Evolutionary conservation across 2,329 filamentous ascomycete genomes (phyloP), one percentile per base, ranked within the genome.

Genomic region (Aspergillus fructus): DNA sequence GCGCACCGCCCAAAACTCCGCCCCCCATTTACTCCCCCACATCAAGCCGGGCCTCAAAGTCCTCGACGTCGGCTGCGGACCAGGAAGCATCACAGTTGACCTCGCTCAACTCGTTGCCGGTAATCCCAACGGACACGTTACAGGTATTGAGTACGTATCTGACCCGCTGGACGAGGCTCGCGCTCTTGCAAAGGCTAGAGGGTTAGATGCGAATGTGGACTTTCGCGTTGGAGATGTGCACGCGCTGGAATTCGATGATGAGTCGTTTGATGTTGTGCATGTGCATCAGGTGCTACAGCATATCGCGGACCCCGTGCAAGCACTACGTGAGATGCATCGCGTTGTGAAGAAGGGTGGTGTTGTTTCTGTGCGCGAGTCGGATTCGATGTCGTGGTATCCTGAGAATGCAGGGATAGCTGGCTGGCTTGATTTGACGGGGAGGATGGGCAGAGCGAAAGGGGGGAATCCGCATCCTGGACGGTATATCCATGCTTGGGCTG

Each of bases 211-310:
- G 68, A 77, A 77, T 56, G 57, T 76, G 42, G 60, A 56, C 0
- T 78, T 78, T 59, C 62, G 62, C 21, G 60, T 68, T 3, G 76
- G 71, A 9, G 69, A 77, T 70, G 79, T 79, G 13, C 76, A 78
- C 56, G 59, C 69, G 2, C 72, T 81, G 1, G 59, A 65, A 1
- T 74, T 73, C 46, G 47, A 56, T 2, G 79, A 85, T 45, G 71
- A 73, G 24, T 69, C 71, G 1, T 88, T 87, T 59, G 85, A 88
- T 60, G 65, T 87, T 5, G 83, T 87, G 3, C 81, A 85, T 63
- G 80, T 79, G 9, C 82, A 85, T 62, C 83, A 86, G 63, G 80
- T 87, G 1, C 72, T 87, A 5, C 78, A 81, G 57, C 85, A 87
- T 65, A 71, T 87, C 5, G 65, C 73, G 11, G 74, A 83, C 52